Base-by-base conservation (phyloP, 352 stramenopile genomes). In the Pythium brassicae region DNA sequence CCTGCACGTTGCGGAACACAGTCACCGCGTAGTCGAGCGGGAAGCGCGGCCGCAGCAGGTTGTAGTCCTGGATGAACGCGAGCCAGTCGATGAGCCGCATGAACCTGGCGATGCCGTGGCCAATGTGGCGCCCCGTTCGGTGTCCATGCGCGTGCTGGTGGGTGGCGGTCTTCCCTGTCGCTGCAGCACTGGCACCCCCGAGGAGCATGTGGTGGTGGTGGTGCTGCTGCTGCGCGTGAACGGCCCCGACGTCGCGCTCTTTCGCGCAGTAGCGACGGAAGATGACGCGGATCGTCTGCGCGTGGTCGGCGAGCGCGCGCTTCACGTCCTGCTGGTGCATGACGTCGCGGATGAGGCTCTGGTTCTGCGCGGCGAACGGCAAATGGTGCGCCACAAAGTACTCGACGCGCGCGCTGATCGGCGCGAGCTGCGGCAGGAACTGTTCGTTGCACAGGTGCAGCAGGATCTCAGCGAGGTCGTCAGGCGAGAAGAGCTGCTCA, bases 371-470 rank as follows among this genome's bases (percentile, higher is more conserved):
- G 2, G 71, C 73, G 17, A 81, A 61, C 1, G 74, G 69, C 44
- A 92, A 52, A 42, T 92, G 75, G 34, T 83, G 59, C 10, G 40
- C 59, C 20, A 74, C 47, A 34, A 92, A 83, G 35, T 67, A 63
- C 39, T 92, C 81, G n/a, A 92, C 77, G 4, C 81, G 75, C 3
- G 74, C 69, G 48, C 76, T 86, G 2, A 92, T 43, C 1, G 72
- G 67, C 11, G 62, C 25, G 46, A 89, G 61, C 2, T 84, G 66
- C 0, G 74, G 72, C n/a, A 72, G 55, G 29, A 92, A 92, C 66
- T 92, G 81, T 23, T 92, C 81, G 50, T 89, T 89, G 61, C 78
- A 88, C 23, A 92, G 69, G 54, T 86, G 75, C 22, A 89, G 60
- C 35, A 92, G 37, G 27, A 85, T 61, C 45, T 92, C 81, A 0